Evolutionary conservation across 1,139 yeast genomes (phyloP).

Genomic region (Saccharomycopsis hybrid): DNA sequence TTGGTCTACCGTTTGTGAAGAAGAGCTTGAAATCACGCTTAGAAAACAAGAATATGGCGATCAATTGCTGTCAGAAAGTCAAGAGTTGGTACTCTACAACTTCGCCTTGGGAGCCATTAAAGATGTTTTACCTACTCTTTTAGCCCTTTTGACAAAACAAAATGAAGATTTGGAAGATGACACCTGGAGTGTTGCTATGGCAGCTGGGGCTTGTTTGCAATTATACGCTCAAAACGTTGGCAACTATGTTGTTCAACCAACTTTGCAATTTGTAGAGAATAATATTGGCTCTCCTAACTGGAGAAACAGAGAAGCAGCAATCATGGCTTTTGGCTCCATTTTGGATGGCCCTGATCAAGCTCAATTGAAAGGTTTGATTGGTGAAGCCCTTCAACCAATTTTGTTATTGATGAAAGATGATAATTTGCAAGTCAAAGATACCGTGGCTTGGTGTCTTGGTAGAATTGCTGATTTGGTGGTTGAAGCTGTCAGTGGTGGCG

Average conservation of each 20-base stretch:
- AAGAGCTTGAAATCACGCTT: conserved; percentile 74
- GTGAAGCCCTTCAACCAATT: conserved; percentile 78
- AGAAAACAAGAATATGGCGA: conserved; percentile 57
- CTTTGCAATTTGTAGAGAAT: conserved; percentile 73
- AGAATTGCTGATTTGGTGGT: conserved; percentile 86
- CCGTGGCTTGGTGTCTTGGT: conserved; percentile 98
- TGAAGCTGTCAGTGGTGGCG: conserved; percentile 62
- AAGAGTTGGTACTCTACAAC: conserved; percentile 46
- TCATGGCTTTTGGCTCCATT: conserved; percentile 97
- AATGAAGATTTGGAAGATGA: conserved; percentile 89
- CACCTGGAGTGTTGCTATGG: conserved; percentile 98
- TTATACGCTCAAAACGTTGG: conserved; percentile 89
- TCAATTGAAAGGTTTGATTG: conserved; percentile 59
- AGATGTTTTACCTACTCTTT: conserved; percentile 82
- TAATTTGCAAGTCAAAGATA: conserved; percentile 82
- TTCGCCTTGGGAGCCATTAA: conserved; percentile 80
- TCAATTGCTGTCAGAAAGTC: conserved; percentile 33
- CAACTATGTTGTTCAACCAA: conserved; percentile 77
- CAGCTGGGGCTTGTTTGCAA: conserved; percentile 96
- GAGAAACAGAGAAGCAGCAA: conserved; percentile 95
- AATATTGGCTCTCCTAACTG: conserved; percentile 59
- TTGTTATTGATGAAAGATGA: conserved; percentile 66
- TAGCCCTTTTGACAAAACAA: conserved; percentile 75
- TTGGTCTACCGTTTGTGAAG: conserved; percentile 98
- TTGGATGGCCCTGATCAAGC: conserved; percentile 88